Conservation (phyloP, 2,329 filamentous ascomycete genomes). For the Teratosphaeria destructans region DNA sequence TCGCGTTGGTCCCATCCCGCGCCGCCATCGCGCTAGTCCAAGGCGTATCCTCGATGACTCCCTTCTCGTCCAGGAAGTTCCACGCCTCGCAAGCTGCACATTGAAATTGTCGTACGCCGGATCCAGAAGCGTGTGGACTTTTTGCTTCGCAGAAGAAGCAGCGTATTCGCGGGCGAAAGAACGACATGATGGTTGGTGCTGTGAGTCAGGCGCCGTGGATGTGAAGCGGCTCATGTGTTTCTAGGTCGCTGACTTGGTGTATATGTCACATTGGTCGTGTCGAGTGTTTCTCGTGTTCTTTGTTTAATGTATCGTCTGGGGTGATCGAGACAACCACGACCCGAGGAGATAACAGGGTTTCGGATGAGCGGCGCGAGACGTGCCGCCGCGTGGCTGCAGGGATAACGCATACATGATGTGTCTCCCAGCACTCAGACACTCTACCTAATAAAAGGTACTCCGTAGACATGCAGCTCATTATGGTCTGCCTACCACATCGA, state of each 20-base stretch:
- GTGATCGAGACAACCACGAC: neutral
- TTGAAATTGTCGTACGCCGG: slow-evolving; percentile 53
- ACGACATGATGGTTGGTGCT: neutral
- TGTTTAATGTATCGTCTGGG: neutral
- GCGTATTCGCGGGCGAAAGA: slow-evolving; percentile 19
- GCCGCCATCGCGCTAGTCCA: slow-evolving; percentile 34
- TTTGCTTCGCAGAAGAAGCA: slow-evolving; percentile 80
- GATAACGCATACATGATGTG: neutral
- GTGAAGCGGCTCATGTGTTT: neutral
- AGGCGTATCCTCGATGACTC: slow-evolving; percentile 82
- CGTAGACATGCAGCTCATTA: too few species aligned
- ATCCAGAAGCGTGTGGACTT: slow-evolving; percentile 50
- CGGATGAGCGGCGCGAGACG: neutral
- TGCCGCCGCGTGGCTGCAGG: neutral
- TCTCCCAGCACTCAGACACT: neutral
- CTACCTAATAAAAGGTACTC: too few species aligned
- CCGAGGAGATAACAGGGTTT: neutral
- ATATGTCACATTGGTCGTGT: neutral
- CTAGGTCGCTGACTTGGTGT: neutral
- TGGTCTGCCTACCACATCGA: too few species aligned
- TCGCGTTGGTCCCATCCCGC: slow-evolving; percentile 13
- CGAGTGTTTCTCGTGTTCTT: neutral
- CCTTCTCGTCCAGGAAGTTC: slow-evolving; percentile 84
- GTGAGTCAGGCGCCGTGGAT: neutral
- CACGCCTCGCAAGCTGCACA: slow-evolving; percentile 73